These are phyloP conservation scores for Ustulina deusta DNA, from an alignment of 2,329 filamentous ascomycete species.

Conservation along the genomic window DNA sequence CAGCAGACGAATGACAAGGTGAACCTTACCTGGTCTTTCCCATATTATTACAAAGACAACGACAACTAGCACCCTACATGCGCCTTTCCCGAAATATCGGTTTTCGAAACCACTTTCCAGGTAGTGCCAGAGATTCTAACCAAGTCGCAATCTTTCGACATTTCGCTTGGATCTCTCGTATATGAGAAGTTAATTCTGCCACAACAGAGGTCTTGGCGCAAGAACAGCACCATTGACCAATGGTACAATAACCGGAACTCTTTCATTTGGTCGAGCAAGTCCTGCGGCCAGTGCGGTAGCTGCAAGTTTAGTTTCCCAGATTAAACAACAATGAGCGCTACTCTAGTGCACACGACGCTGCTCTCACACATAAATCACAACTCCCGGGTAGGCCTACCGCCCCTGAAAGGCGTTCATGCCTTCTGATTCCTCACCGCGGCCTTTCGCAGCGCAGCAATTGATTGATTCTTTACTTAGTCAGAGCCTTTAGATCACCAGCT, in stretches of 20 bases:
- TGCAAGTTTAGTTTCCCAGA: slow-evolving; percentile 14
- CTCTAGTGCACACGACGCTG: too few relatives aligned
- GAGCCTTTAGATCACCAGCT: background rate
- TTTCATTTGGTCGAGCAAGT: slow-evolving; percentile 12
- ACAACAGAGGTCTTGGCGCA: slow-evolving; percentile 3
- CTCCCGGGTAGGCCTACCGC: slow-evolving; percentile 1
- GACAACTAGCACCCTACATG: slow-evolving; percentile 8
- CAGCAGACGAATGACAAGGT: slow-evolving; percentile 9
- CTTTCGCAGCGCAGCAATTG: background rate
- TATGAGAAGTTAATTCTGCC: background rate
- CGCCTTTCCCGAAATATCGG: slow-evolving; percentile 4
- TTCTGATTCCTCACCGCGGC: background rate
- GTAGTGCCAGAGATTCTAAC: slow-evolving; percentile 5
- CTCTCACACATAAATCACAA: slow-evolving; percentile 1
- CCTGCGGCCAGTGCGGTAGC: slow-evolving; percentile 3
- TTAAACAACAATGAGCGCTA: background rate
- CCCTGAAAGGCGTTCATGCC: background rate
- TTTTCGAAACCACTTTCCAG: slow-evolving; percentile 9
- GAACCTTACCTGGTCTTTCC: slow-evolving; percentile 18
- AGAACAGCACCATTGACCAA: background rate
- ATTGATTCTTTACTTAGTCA: background rate
- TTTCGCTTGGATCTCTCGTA: slow-evolving; percentile 5
- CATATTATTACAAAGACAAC: slow-evolving; percentile 13
- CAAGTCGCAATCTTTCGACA: slow-evolving; percentile 16
- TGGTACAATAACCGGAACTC: slow-evolving; percentile 2